These are phyloP conservation scores for Cercophora sp. DNA, from an alignment of 495 filamentous ascomycete species.

Conservation along the genomic window DNA sequence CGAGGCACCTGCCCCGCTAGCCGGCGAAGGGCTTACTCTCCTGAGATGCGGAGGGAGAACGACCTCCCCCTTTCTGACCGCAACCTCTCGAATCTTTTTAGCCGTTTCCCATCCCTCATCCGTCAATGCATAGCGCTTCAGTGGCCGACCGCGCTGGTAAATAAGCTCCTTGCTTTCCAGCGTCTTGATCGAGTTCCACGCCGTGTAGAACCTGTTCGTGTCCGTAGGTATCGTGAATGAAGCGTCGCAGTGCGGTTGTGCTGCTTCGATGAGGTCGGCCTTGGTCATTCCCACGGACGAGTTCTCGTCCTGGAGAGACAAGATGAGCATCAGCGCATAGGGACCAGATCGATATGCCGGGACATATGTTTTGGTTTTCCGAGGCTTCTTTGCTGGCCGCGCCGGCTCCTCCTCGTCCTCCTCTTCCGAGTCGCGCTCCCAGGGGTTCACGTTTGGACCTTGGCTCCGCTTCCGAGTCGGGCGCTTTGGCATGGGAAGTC, in stretches of 20 bases:
- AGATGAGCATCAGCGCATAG: slow-evolving; percentile 68
- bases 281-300: slow-evolving; percentile 60
- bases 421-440: slow-evolving; percentile 11
- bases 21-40: background rate
- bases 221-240: slow-evolving; percentile 69
- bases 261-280: slow-evolving; percentile 60
- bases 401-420: slow-evolving; percentile 36
- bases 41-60: background rate
- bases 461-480: slow-evolving; percentile 27
- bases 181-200: slow-evolving; percentile 84
- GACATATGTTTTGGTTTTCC: slow-evolving; percentile 64
- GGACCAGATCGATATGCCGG: slow-evolving; percentile 67
- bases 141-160: slow-evolving; percentile 64
- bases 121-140: slow-evolving; percentile 65
- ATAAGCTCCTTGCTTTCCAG: slow-evolving; percentile 72
- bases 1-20: background rate
- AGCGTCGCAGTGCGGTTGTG: slow-evolving; percentile 69
- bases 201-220: slow-evolving; percentile 69
- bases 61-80: slow-evolving; percentile 1
- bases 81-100: slow-evolving; percentile 53
- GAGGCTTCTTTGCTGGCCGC: slow-evolving; percentile 58
- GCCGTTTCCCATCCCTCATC: slow-evolving; percentile 81
- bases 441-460: background rate
- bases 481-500: slow-evolving; percentile 65
- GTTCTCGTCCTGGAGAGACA: slow-evolving; percentile 57